Evolutionary conservation across 805 yeast species (phyloP), one percentile per base, ranked within the genome.

Genomic region (Cyberlindnera mycetangii): DNA sequence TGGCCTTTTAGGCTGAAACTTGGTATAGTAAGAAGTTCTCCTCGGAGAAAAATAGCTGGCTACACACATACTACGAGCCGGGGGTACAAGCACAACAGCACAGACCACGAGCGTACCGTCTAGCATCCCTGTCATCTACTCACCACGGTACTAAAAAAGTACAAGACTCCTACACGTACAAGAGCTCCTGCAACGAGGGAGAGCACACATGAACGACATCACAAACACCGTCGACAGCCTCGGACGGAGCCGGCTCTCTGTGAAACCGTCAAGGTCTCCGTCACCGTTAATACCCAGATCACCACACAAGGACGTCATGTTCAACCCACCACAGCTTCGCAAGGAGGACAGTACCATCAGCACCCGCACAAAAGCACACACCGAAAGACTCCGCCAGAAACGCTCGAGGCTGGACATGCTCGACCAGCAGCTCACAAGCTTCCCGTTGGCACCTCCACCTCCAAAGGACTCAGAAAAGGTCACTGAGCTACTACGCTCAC

Each of bases 331-430:
- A 16, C 38, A 17, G 12, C 43, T 40, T 4, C 32, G 14, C 9
- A 18, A 19, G 12, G 25, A 40, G 14, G 34, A 28, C 9, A 34
- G 38, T 34, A 22, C 10, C 7, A 8, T 18, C 11, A 40, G 33
- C 16, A 21, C 38, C 4, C 33, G 3, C 7, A 18, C 37, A 17
- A 33, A 27, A 28, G 14, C 32, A 4, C 19, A 21, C 36, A 32
- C 37, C n/a, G 32, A 37, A 22, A 20, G 34, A 14, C 42, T 39
- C 9, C 39, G 36, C 12, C 37, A 36, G 18, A 53, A 51, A 33
- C 41, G 50, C 14, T 69, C 75, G 7, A 60, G 64, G 19, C 54
- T 71, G 5, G 76, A 71, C 35, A 51, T 71, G 48, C 55, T 69
- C 3, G 73, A 71, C 44, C 53, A 59, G 22, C 59, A 64, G 25